phyloP scores from a whole-genome alignment of 2,329 filamentous ascomycete species.

The Arthrobotrys iridis region DNA sequence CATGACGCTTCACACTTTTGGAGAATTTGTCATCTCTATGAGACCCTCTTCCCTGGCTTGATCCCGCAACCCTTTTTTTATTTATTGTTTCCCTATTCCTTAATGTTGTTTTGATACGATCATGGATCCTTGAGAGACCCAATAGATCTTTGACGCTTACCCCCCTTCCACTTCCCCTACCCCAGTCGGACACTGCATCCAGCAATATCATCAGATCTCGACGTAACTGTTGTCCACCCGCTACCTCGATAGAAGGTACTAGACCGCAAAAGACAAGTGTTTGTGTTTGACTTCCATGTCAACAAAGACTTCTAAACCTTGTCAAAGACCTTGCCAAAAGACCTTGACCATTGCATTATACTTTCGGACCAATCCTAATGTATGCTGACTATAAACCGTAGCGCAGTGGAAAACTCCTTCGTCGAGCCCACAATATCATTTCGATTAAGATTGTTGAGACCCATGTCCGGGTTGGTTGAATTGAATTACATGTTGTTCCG shows the following conservation, averaged over 20 bases:
- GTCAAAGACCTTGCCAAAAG: too few species aligned
- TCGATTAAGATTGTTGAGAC: conserved; percentile 26
- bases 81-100: conserved; percentile 20
- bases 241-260: conserved; percentile 9
- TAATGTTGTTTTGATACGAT: neutral
- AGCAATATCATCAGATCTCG: conserved; percentile 25
- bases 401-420: conserved; percentile 12
- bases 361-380: conserved; percentile 41
- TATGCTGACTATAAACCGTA: conserved; percentile 21
- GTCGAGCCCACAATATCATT: conserved; percentile 20
- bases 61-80: conserved; percentile 24
- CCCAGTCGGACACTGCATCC: conserved; percentile 15
- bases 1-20: conserved; percentile 17
- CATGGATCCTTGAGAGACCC: conserved; percentile 7
- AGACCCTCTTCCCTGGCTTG: neutral
- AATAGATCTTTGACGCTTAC: conserved; percentile 36
- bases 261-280: conserved; percentile 51
- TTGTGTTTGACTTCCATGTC: conserved; percentile 48
- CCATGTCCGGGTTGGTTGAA: conserved; percentile 24
- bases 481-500: neutral
- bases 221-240: conserved; percentile 43
- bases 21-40: conserved; percentile 49
- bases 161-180: conserved; percentile 31
- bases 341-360: conserved; percentile 34
- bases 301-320: conserved; percentile 31